Evolutionary conservation across 495 filamentous ascomycete species (phyloP).

Genomic region (Trichoderma orchidacearum): DNA sequence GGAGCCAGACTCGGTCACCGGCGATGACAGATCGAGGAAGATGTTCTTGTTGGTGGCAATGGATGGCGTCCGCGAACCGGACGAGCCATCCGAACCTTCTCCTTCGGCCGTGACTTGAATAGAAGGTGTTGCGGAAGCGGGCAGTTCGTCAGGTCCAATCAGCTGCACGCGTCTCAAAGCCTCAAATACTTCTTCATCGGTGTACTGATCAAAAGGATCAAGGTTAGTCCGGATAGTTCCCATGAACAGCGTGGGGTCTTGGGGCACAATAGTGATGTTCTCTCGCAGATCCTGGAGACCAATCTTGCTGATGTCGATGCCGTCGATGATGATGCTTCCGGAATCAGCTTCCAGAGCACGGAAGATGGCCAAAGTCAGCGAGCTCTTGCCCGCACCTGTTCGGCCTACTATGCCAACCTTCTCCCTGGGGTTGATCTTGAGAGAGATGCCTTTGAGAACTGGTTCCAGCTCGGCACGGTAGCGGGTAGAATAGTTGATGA

Average conservation of each 20-base stretch:
- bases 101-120: slow-evolving; percentile 1
- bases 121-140: slow-evolving; percentile 1
- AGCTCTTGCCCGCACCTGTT: slow-evolving; percentile 96
- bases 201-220: slow-evolving; percentile 86
- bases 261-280: slow-evolving; percentile 93
- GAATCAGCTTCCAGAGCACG: slow-evolving; percentile 86
- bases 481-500: slow-evolving; percentile 74
- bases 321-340: slow-evolving; percentile 84
- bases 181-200: slow-evolving; percentile 80
- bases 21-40: slow-evolving; percentile 75
- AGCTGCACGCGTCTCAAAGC: slow-evolving; percentile 85
- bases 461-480: slow-evolving; percentile 80
- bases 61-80: slow-evolving; percentile 6
- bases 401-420: slow-evolving; percentile 96
- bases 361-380: slow-evolving; percentile 90
- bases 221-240: slow-evolving; percentile 92
- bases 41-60: slow-evolving; percentile 74
- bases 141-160: slow-evolving; percentile 46
- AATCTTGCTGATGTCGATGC: slow-evolving; percentile 74
- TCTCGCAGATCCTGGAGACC: slow-evolving; percentile 85
- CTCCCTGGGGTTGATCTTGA: slow-evolving; percentile 74
- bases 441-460: slow-evolving; percentile 70
- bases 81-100: background rate
- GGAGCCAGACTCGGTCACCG: slow-evolving; percentile 81
- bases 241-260: slow-evolving; percentile 94